Percentiles rank a stretch among this genome's conserved stretches.
Evolutionary conservation across 768 basidiomycete genomes (phyloP).

Genomic region (Macrocybe gigantea): DNA sequence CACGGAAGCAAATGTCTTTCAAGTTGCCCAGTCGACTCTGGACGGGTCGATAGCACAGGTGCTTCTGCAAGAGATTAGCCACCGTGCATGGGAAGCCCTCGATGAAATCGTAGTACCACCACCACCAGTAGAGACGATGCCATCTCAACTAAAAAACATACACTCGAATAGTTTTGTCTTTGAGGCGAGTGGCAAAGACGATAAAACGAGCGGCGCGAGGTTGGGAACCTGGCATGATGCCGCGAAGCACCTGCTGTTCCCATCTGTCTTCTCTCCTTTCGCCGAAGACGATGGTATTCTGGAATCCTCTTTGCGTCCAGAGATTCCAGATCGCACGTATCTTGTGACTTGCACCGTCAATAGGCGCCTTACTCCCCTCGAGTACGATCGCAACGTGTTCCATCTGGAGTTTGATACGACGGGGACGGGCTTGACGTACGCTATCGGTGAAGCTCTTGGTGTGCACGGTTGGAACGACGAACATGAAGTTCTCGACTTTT

Average conservation of each 20-base stretch:
- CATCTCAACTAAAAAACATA: slow-evolving; percentile 43
- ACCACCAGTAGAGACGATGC: slow-evolving; percentile 9
- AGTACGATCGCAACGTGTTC: slow-evolving; percentile 98
- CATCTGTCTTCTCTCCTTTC: slow-evolving; percentile 64
- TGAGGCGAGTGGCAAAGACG: slow-evolving; percentile 49
- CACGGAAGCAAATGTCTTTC: slow-evolving; percentile 43
- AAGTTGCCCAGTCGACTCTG: slow-evolving; percentile 42
- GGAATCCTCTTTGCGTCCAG: slow-evolving; percentile 76
- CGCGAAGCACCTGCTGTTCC: slow-evolving; percentile 86
- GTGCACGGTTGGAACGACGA: slow-evolving; percentile 98
- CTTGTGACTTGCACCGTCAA: slow-evolving; percentile 93
- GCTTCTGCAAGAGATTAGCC: slow-evolving; percentile 46
- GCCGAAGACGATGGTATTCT: slow-evolving; percentile 45
- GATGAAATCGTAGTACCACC: slow-evolving; percentile 45
- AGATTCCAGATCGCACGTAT: slow-evolving; percentile 84
- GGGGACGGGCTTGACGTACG: slow-evolving; percentile 91
- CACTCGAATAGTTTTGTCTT: slow-evolving; percentile 70
- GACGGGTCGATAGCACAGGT: slow-evolving; percentile 42
- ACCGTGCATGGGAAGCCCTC: slow-evolving; percentile 62
- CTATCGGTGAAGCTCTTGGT: slow-evolving; percentile 94
- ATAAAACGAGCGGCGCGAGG: slow-evolving; percentile 50
- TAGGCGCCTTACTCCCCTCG: slow-evolving; percentile 86
- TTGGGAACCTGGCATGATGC: slow-evolving; percentile 78
- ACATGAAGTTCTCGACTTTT: slow-evolving; percentile 83
- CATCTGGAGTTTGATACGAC: slow-evolving; percentile 93